Evolutionary conservation across 192 early-diverging fungal genomes (phyloP).

Genomic region (Haplosporangium gracile): DNA sequence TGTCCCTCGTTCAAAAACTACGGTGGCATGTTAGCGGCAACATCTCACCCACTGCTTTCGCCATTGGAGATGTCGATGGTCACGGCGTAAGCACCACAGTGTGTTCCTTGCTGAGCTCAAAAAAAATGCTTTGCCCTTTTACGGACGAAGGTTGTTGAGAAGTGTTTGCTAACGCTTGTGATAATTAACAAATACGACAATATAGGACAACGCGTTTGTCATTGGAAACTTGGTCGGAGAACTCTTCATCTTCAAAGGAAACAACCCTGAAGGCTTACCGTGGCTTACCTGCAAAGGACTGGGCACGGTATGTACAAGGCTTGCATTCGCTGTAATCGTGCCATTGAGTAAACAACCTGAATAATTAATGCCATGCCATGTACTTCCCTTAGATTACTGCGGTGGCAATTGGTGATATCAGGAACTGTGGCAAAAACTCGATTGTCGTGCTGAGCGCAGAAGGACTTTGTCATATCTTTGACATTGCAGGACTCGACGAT

Average conservation of each 20-base stretch:
- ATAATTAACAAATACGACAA: neutral
- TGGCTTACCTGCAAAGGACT: slow-evolving; percentile 62
- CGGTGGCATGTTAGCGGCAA: slow-evolving; percentile 68
- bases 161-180: neutral
- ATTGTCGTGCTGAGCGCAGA: slow-evolving; percentile 70
- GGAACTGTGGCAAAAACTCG: slow-evolving; percentile 70
- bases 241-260: slow-evolving; percentile 69
- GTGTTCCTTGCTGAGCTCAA: neutral
- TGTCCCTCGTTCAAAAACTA: slow-evolving; percentile 68
- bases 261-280: slow-evolving; percentile 57
- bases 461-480: slow-evolving; percentile 70
- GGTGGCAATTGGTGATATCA: slow-evolving; percentile 68
- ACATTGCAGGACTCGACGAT: slow-evolving; percentile 52
- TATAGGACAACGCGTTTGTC: slow-evolving; percentile 71
- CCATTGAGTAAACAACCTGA: neutral
- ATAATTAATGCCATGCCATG: neutral
- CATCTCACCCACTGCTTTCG: slow-evolving; percentile 71
- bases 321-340: neutral
- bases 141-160: neutral
- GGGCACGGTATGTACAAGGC: slow-evolving; percentile 60
- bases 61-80: slow-evolving; percentile 70
- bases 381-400: slow-evolving; percentile 64
- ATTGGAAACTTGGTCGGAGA: slow-evolving; percentile 71
- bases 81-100: slow-evolving; percentile 57
- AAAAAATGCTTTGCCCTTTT: neutral